Base-by-base conservation (phyloP, 371 early-diverging fungal genomes). In the Mortierella sp. region DNA sequence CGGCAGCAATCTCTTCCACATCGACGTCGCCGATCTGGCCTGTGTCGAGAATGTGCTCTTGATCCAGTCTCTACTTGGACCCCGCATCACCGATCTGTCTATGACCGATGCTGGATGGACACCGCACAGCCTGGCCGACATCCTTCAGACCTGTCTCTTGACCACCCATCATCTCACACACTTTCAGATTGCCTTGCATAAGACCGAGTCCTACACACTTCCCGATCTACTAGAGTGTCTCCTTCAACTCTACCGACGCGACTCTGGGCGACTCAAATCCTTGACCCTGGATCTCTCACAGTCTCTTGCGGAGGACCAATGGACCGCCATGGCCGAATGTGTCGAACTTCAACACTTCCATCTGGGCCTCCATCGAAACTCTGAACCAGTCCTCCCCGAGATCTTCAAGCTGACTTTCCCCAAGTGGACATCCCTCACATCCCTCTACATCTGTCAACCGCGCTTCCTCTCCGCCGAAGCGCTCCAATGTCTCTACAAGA, bases 101-200 rank as follows among this genome's bases (percentile, higher is more conserved):
- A 43, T 84, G 40, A 84, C 81, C 0, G 85, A 84, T 19, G 76
- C 69, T 37, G 85, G 85, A 28, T 84, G 85, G 85, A 37, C 78
- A 11, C 78, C 81, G 13, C 78, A 78, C n/a, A 70, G 74, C 16
- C 59, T 84, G 9, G 13, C 28, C 5, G 50, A 71, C 31, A 78
- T 84, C 34, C 48, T 81, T 8, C 75, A 64, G 34, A 81, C 64
- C 69, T 69, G 51, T 72, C 57, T 74, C 21, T 10, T 71, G 67
- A 54, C 78, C 8, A 78, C 85, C 21, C 51, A 48, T 6, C 85
- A 80, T 44, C 76, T 84, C 55, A 48, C 13, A 13, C 78, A 77
- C 26, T 76, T 80, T 28, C 85, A 84, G 34, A 67, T 84, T 40
- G 78, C 85, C 3, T 76, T 84, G 53, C 71, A 73, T 59, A 59